phyloP scores from a whole-genome alignment of 208 protist genomes.

The Wallacemonas rigidus region DNA sequence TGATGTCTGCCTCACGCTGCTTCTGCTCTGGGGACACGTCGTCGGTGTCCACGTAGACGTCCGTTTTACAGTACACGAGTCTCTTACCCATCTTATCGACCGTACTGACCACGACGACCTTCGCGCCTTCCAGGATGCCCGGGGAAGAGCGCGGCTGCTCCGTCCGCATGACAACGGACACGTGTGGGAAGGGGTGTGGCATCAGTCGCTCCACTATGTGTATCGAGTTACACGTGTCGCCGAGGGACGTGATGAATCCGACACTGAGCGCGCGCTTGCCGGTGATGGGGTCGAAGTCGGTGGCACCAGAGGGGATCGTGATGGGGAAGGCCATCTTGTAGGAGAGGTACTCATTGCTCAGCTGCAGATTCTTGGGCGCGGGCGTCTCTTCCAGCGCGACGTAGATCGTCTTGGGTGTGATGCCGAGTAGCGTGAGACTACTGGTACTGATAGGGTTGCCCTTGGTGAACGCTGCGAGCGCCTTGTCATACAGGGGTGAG shows the following conservation, averaged over 20 bases:
- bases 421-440: conserved; percentile 21
- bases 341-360: not conserved
- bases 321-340: conserved; percentile 62
- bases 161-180: conserved; percentile 65
- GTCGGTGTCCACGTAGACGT: conserved; percentile 28
- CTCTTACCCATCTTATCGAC: conserved; percentile 77
- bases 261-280: conserved; percentile 23
- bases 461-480: conserved; percentile 32
- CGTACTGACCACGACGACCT: conserved; percentile 51
- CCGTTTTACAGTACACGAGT: conserved; percentile 67
- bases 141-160: conserved; percentile 30
- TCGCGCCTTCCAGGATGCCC: conserved; percentile 40
- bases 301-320: conserved; percentile 37
- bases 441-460: conserved; percentile 43
- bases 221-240: conserved; percentile 68
- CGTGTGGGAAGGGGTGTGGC: conserved; percentile 47
- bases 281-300: conserved; percentile 26
- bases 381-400: conserved; percentile 35
- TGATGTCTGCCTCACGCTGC: conserved; percentile 25
- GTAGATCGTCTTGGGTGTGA: conserved; percentile 40
- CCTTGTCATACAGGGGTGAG: conserved; percentile 45
- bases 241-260: conserved; percentile 49
- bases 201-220: conserved; percentile 72
- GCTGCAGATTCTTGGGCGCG: not conserved
- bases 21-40: conserved; percentile 17